These are phyloP conservation scores for Cytidiella melzeri DNA, from an alignment of 768 basidiomycete genomes.

Conservation along the genomic window DNA sequence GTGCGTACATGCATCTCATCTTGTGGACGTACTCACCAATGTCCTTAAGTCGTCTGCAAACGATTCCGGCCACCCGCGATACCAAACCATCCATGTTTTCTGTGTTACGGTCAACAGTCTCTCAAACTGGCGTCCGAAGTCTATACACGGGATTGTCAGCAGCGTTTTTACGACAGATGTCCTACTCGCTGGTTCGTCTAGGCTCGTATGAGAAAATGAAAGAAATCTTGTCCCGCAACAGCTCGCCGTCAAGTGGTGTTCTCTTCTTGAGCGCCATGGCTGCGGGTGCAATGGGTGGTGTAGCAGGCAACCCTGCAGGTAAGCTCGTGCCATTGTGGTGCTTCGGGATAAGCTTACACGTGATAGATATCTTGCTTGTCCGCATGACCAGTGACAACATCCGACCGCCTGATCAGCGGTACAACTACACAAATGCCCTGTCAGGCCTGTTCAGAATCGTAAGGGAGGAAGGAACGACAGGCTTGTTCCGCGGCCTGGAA, in stretches of 20 bases:
- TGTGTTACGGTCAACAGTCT: conserved; percentile 59
- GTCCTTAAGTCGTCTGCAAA: conserved; percentile 73
- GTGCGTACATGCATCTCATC: conserved; percentile 25
- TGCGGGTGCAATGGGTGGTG: conserved; percentile 76
- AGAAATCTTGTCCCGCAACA: conserved; percentile 40
- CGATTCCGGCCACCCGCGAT: conserved; percentile 41
- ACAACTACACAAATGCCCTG: conserved; percentile 76
- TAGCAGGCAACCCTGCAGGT: conserved; percentile 84
- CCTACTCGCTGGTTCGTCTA: conserved; percentile 81
- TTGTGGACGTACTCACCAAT: background rate
- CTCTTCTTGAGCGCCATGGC: conserved; percentile 60
- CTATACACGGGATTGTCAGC: conserved; percentile 80
- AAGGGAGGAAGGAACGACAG: conserved; percentile 61
- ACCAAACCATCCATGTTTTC: conserved; percentile 58
- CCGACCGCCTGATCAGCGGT: conserved; percentile 66
- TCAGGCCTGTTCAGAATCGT: conserved; percentile 62
- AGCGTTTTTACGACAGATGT: conserved; percentile 84
- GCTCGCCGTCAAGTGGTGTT: conserved; percentile 45
- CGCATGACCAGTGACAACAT: conserved; percentile 87
- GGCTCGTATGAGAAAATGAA: conserved; percentile 81
- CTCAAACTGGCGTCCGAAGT: conserved; percentile 63
- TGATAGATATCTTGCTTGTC: conserved; percentile 62
- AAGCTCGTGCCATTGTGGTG: conserved; percentile 11
- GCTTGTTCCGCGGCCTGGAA: conserved; percentile 67
- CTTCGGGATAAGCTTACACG: background rate